Conservation (phyloP, 2,329 filamentous ascomycete species). For the Aspergillus caelatus region DNA sequence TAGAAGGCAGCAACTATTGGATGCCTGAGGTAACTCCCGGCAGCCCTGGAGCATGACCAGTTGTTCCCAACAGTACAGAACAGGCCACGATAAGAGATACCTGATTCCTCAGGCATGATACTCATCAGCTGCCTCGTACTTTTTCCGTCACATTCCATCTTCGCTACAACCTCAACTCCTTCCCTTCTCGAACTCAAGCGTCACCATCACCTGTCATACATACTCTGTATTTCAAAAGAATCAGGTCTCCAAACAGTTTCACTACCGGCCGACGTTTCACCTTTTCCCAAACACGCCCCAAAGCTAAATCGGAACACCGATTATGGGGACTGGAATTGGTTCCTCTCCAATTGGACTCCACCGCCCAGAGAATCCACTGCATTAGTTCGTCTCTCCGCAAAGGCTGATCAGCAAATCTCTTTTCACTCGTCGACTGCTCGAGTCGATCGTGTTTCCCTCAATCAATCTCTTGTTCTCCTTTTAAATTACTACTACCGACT, state of each 20-base stretch:
- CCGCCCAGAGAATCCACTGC: slow-evolving; percentile 18
- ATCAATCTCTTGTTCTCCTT: neutral
- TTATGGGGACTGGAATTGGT: neutral
- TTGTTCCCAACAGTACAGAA: neutral
- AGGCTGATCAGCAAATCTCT: slow-evolving; percentile 26
- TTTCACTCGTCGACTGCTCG: slow-evolving; percentile 5
- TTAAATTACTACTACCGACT: slow-evolving; percentile 7
- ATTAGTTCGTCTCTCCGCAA: slow-evolving; percentile 18
- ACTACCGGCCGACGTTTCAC: neutral
- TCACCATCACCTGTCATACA: neutral
- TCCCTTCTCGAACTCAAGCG: neutral
- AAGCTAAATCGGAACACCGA: neutral
- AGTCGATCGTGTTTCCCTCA: slow-evolving; percentile 1
- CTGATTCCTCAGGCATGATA: neutral
- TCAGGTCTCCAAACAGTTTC: neutral
- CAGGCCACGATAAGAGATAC: neutral
- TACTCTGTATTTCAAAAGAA: neutral
- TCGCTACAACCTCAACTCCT: neutral
- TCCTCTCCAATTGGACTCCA: slow-evolving; percentile 8
- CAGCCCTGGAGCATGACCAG: too few species aligned
- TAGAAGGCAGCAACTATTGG: neutral
- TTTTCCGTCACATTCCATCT: neutral
- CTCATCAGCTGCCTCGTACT: neutral
- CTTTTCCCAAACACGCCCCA: neutral
- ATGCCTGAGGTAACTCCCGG: neutral